Evolutionary conservation across 305 asterid species (phyloP).

Genomic region (Fraxinus latifolia): DNA sequence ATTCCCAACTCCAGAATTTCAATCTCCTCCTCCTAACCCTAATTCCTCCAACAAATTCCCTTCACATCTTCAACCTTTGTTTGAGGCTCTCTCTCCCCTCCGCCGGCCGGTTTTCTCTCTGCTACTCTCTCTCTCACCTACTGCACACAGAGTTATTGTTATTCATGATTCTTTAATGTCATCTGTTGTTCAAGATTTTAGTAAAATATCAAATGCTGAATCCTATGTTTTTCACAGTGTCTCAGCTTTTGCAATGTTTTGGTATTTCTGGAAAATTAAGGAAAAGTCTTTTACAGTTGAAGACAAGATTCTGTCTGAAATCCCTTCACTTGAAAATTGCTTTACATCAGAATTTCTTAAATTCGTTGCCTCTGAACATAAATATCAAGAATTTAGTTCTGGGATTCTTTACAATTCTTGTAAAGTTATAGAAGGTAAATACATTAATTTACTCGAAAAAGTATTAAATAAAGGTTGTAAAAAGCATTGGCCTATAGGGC

Average conservation of each 20-base stretch:
- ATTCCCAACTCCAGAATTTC: constrained; percentile 30
- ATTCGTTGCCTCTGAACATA: neutral
- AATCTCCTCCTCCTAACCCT: constrained; percentile 41
- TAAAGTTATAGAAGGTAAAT: neutral
- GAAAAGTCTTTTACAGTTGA: neutral
- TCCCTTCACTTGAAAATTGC: neutral
- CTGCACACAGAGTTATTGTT: constrained; percentile 28
- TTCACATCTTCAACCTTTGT: constrained; percentile 28
- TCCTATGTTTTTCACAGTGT: constrained; percentile 28
- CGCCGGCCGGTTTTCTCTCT: constrained; percentile 22
- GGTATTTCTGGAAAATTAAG: neutral
- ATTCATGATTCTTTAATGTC: constrained; percentile 37
- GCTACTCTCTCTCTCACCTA: neutral
- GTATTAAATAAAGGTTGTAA: neutral
- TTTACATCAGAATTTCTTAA: neutral
- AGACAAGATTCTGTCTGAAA: neutral
- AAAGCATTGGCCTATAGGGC: constrained; percentile 2
- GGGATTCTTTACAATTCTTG: neutral
- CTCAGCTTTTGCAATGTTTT: neutral
- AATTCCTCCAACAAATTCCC: constrained; percentile 33
- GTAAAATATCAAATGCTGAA: constrained; percentile 29
- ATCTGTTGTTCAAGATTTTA: constrained; percentile 33
- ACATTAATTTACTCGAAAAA: neutral
- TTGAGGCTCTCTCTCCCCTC: constrained; percentile 21
- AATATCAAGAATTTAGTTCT: neutral